Evolutionary conservation across 208 protist species (phyloP).

Genomic region (Trichomonas gallinae): DNA sequence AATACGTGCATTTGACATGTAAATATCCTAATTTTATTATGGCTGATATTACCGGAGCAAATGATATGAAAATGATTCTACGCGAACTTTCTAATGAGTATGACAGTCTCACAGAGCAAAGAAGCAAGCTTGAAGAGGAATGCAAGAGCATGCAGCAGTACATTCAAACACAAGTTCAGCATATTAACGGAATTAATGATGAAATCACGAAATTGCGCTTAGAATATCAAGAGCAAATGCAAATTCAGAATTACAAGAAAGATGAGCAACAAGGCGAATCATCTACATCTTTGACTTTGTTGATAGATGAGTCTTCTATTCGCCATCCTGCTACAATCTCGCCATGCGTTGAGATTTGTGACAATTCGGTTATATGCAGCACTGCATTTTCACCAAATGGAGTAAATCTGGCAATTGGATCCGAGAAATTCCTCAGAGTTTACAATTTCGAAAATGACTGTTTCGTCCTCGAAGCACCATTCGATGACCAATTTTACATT

Average conservation of each 20-base stretch:
- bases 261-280: not conserved
- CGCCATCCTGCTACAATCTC: not conserved
- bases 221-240: not conserved
- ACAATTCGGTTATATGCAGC: not conserved
- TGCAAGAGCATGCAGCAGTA: not conserved
- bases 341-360: not conserved
- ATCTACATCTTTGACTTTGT: not conserved
- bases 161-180: not conserved
- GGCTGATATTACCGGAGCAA: not conserved
- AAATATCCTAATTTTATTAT: not conserved
- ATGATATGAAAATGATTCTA: not conserved
- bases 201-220: not conserved
- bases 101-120: not conserved
- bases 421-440: not conserved
- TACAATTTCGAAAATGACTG: not conserved
- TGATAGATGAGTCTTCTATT: not conserved
- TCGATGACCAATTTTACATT: not conserved
- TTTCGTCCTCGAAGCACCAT: not conserved
- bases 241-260: not conserved
- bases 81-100: not conserved
- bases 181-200: not conserved
- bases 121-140: not conserved
- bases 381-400: not conserved
- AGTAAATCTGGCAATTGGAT: not conserved
- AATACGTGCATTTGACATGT: too few species aligned